phyloP scores from a whole-genome alignment of 768 basidiomycete genomes.

The Trametes meyenii region DNA sequence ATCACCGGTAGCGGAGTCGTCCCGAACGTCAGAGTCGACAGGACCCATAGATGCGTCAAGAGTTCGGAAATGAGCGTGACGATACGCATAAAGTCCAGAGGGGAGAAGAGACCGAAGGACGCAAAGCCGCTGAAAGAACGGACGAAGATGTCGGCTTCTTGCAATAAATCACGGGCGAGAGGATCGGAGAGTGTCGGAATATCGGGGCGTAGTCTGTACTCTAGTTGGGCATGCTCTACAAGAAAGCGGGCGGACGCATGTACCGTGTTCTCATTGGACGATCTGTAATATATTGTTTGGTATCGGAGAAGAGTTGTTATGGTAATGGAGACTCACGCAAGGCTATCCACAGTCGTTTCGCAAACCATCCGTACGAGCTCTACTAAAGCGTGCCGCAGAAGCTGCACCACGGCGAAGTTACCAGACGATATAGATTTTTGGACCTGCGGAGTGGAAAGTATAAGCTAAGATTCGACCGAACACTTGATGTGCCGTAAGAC shows the following conservation, averaged over 20 bases:
- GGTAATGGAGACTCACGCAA: slow-evolving; percentile 59
- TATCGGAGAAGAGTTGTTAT: slow-evolving; percentile 6
- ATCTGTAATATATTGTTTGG: slow-evolving; percentile 41
- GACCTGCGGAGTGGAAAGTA: slow-evolving; percentile 46
- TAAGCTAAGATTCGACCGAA: not conserved
- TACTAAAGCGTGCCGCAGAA: slow-evolving; percentile 58
- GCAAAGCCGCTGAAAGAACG: slow-evolving; percentile 75
- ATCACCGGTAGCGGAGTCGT: slow-evolving; percentile 58
- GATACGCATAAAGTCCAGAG: slow-evolving; percentile 77
- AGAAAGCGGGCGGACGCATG: slow-evolving; percentile 72
- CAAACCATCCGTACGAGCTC: slow-evolving; percentile 66
- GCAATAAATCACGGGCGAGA: slow-evolving; percentile 72
- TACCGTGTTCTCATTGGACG: slow-evolving; percentile 72
- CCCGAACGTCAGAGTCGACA: slow-evolving; percentile 62
- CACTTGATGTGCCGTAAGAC: no score
- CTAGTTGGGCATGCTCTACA: slow-evolving; percentile 79
- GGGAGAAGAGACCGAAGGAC: slow-evolving; percentile 78
- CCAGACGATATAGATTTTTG: slow-evolving; percentile 70
- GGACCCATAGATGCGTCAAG: slow-evolving; percentile 67
- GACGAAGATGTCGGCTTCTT: slow-evolving; percentile 84
- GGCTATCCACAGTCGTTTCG: slow-evolving; percentile 68
- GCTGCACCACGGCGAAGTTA: slow-evolving; percentile 69
- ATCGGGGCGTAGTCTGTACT: slow-evolving; percentile 75
- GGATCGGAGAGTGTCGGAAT: slow-evolving; percentile 80
- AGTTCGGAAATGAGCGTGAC: slow-evolving; percentile 73